Base-by-base conservation (phyloP, 345 rosid genomes). In the Nasturtium officinale region DNA sequence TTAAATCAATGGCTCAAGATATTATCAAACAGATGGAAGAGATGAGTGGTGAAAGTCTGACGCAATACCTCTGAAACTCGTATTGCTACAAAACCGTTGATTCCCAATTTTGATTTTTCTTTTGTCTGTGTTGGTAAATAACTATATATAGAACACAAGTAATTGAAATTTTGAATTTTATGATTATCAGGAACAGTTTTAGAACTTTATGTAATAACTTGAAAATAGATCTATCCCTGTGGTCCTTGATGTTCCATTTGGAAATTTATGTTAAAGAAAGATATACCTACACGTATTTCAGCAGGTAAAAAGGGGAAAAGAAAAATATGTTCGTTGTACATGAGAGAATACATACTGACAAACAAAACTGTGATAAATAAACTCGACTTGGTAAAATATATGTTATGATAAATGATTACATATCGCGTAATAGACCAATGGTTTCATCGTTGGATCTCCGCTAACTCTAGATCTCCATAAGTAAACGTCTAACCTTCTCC, bases 11-110 rank as follows among this genome's bases (percentile, higher is more conserved):
- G 68, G 88, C 98, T 5, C 99, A 90, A 63, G 99, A 90, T 60
- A 78, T 95, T 59, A 61, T 91, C 62, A 90, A 82, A 79, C 96
- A 91, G 66, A 84, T 91, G 98, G 98, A 95, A 79, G 80, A 80
- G 12, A 74, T 90, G 89, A 86, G 99, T 12, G 99, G 98, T 9
- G 99, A 95, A 83, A 83, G 79, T 81, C 85, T 95, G 33, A 28
- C 74, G 7, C 82, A 90, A 63, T 86, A 90, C 67, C 90, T 95
- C 20, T 85, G 82, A 86, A 40, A 8, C 35, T 28, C 9, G 54
- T 12, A 7, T 7, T 65, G 17, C 53, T 65, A 28, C 30, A 32
- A 43, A 17, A 18, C 18, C 10, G 11, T 35, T 13, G 53, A 37
- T 43, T 38, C 62, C 25, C 45, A 53, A 20, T 75, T 76, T 69